Base-by-base conservation (phyloP, 2,329 filamentous ascomycete species). In the Zymoseptoria tritici region DNA sequence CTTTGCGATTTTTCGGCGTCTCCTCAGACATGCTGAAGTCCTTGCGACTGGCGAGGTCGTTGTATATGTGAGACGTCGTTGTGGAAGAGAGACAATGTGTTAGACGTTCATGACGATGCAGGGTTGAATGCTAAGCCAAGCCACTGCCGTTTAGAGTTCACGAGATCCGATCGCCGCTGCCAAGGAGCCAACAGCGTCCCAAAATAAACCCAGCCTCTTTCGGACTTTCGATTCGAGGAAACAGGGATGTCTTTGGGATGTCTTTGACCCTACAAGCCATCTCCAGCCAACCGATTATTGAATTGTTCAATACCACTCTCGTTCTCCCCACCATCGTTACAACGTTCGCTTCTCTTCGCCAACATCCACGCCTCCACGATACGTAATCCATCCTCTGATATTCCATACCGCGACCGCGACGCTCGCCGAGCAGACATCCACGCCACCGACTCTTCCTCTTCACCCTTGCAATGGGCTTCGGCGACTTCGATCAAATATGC, bases 401-500 rank as follows among this genome's bases (percentile, higher is more conserved):
- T 26, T 60, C 58, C 24, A 56, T 56, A 58, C 42, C 51, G 54
- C 54, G 36, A 58, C 42, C 51, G 54, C 54, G 36, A 42, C 36
- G 54, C 54, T 26, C 42, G 19, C 13, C 21, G 16, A 51, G 46
- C 13, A 16, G 9, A 24, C n/a, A 21, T 29, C 49, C 36, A 57
- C 57, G 26, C 42, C 58, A 49, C 26, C 55, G 52, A 55, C 49
- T 24, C 5, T 55, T 26, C 42, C 54, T 51, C 29, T 52, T 22
- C 22, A 20, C 49, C 58, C 57, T 56, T 75, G 85, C 80, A 77
- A 92, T 95, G 83, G 89, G 86, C 65, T 97, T 97, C 77, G 93
- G 93, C 68, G 89, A 96, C 77, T 97, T 97, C 78, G 85, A 87
- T 60, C 80, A 82, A 68, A 88, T 97, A 79, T 99, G 94, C 83